Conservation (phyloP, 2,329 filamentous ascomycete genomes). For the Pestalotiopsis fici region DNA sequence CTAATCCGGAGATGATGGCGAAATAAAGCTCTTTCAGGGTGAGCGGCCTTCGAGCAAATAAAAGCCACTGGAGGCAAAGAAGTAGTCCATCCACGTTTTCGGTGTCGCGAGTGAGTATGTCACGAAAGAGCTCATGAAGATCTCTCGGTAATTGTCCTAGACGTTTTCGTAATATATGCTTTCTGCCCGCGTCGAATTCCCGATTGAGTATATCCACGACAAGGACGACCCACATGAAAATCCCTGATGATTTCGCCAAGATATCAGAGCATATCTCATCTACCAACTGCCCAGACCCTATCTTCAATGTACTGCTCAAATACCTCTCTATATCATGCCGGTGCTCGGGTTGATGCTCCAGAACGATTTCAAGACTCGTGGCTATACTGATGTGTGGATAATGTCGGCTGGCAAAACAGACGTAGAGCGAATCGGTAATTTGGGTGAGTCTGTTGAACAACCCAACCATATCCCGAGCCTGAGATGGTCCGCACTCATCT, state of each 20-base stretch:
- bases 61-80: conserved; percentile 48
- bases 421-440: conserved; percentile 34
- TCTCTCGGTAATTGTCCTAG: conserved; percentile 38
- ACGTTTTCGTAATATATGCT: conserved; percentile 28
- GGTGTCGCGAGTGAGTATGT: conserved; percentile 38
- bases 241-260: conserved; percentile 34
- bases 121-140: conserved; percentile 39
- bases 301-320: conserved; percentile 26
- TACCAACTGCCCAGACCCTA: conserved; percentile 13
- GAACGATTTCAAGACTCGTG: conserved; percentile 19
- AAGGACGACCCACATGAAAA: conserved; percentile 47
- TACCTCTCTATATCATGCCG: conserved; percentile 26
- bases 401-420: conserved; percentile 33
- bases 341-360: conserved; percentile 29
- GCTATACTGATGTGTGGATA: conserved; percentile 42
- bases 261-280: conserved; percentile 26
- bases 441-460: conserved; percentile 11
- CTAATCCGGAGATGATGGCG: conserved; percentile 33
- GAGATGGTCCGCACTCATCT: conserved; percentile 19
- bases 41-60: conserved; percentile 48
- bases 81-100: conserved; percentile 30
- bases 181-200: conserved; percentile 33
- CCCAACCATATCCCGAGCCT: conserved; percentile 17
- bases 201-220: conserved; percentile 45
- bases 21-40: conserved; percentile 44